These are phyloP conservation scores for Sarocladium oryzae DNA, from an alignment of 2,329 filamentous ascomycete species.

Conservation along the genomic window DNA sequence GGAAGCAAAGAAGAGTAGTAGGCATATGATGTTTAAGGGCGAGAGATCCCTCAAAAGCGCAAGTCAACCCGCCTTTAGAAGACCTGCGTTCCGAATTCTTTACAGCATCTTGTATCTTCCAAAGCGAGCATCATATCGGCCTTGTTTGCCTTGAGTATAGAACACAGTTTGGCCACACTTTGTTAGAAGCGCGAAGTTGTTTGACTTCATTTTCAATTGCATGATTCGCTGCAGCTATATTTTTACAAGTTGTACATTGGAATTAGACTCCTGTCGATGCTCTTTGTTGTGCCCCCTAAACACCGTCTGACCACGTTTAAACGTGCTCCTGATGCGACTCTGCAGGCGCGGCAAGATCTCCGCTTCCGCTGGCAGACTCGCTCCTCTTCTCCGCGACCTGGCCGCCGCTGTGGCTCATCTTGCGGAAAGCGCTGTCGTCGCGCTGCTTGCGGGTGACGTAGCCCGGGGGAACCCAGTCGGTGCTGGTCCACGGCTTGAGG, in stretches of 20 bases:
- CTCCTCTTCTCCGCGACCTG: slow-evolving; percentile 15
- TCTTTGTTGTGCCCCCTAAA: no score
- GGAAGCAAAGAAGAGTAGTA: neutral
- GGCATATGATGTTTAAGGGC: neutral
- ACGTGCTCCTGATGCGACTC: slow-evolving; percentile 16
- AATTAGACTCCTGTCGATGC: no score
- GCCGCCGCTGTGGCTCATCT: slow-evolving; percentile 12
- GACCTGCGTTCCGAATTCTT: no score
- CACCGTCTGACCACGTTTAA: no score
- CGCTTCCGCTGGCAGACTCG: slow-evolving; percentile 10
- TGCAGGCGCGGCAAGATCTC: slow-evolving; percentile 15
- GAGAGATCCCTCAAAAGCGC: neutral
- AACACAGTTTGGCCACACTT: no score
- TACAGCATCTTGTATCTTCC: no score
- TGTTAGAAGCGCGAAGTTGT: no score
- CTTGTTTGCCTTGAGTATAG: no score
- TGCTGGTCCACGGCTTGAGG: slow-evolving; percentile 56
- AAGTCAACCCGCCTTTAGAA: neutral
- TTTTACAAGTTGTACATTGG: no score
- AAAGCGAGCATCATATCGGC: no score
- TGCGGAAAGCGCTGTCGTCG: slow-evolving; percentile 22
- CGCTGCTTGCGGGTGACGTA: slow-evolving; percentile 33
- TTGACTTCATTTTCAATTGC: no score
- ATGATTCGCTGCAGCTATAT: no score
- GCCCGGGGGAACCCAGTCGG: slow-evolving; percentile 43